Conservation (phyloP, 129 eudicot genomes). For the Flaveria ramosissima region DNA sequence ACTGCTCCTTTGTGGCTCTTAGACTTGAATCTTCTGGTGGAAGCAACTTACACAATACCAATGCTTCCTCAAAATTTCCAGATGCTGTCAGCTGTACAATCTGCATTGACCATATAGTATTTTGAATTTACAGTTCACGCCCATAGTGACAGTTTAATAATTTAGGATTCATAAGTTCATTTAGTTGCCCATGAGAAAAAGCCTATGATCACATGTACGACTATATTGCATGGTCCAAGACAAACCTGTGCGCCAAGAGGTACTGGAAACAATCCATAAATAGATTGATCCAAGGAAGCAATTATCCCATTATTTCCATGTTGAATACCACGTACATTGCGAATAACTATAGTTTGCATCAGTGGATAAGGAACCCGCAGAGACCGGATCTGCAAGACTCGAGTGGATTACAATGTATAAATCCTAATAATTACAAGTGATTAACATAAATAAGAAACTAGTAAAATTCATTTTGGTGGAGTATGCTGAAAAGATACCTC, state of each 20-base stretch:
- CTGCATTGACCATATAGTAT: conserved; percentile 49
- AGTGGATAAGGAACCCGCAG: conserved; percentile 82
- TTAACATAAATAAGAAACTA: not conserved
- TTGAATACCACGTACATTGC: conserved; percentile 68
- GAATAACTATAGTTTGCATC: conserved; percentile 87
- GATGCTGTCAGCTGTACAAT: conserved; percentile 97
- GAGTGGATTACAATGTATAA: conserved; percentile 24
- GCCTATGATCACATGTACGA: conserved; percentile 9
- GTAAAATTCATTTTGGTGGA: not conserved
- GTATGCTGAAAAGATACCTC: conserved; percentile 57
- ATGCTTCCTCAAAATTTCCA: conserved; percentile 95
- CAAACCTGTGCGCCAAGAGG: conserved; percentile 98
- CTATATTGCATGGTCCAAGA: conserved; percentile 8
- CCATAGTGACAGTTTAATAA: conserved; percentile 7
- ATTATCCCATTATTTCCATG: conserved; percentile 58
- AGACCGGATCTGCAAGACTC: conserved; percentile 78
- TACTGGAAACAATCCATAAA: conserved; percentile 83
- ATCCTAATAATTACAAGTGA: not conserved
- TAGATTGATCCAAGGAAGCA: conserved; percentile 71
- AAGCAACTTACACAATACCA: conserved; percentile 91
- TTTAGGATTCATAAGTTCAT: conserved; percentile 18
- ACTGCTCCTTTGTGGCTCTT: conserved; percentile 95
- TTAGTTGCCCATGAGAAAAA: conserved; percentile 8
- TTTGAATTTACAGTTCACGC: conserved; percentile 20
- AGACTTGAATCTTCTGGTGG: conserved; percentile 96